Evolutionary conservation across 805 yeast genomes (phyloP), one percentile per base, ranked within the genome.

Genomic region (Candida silvatica): DNA sequence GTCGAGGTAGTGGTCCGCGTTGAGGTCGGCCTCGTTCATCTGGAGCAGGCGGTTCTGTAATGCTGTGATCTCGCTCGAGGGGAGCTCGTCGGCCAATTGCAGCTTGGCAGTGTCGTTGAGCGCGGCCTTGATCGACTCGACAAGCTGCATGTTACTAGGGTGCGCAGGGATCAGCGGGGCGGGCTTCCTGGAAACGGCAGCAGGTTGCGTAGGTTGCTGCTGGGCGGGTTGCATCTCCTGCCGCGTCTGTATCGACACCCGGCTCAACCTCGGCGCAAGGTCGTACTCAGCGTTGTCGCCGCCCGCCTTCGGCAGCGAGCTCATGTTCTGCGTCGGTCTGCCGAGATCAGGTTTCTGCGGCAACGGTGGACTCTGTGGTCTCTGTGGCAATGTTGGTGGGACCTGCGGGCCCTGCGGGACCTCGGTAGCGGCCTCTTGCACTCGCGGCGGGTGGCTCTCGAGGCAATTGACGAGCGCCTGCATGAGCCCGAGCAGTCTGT

Each of bases 151-250:
- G 19, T 44, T 29, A 23, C 44, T 46, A 5, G 61, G 59, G 29
- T 56, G 52, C 1, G 53, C 48, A 8, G 59, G 60, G 18, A 54
- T 37, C 18, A 57, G 57, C 4, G 58, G 48, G 7, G 45, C 24
- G 11, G 7, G 24, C 12, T 22, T 22, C 7, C 11, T 8, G 7
- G 24, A 12, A 22, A 7, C 11, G 24, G n/a, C n/a, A 16, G 28
- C 34, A 6, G 41, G 39, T 24, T 31, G 37, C 12, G 43, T 34
- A 15, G 45, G 44, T 17, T 36, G 22, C 22, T 30, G 26, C 19
- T 35, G 14, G 14, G 31, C 14, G n/a, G 4, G 29, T 5, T n/a
- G 15, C 8, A 18, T 20, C 5, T 20, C 17, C 14, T 27, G 8
- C 11, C 11, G 28, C 34, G 17, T 5, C 30, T n/a, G n/a, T n/a